Evolutionary conservation across 2,329 filamentous ascomycete species (phyloP), one percentile per base, ranked within the genome.

Genomic region (Calonectria montana): DNA sequence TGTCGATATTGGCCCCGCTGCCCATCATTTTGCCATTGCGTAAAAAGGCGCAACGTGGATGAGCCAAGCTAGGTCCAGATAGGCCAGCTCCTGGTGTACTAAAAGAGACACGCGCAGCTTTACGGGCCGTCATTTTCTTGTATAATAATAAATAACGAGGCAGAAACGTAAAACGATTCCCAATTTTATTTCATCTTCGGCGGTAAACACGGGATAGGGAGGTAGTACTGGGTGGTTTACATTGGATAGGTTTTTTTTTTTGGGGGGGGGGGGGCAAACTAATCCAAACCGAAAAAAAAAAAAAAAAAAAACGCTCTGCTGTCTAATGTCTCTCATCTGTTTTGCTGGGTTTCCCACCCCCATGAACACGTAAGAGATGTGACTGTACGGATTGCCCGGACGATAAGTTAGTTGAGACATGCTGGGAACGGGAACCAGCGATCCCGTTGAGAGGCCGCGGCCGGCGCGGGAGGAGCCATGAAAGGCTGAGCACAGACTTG

Each of bases 1-100:
- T n/a, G 53, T 45, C 31, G 16, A 41, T 45, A 61, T 35, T 16
- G 59, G 75, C 75, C 76, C 76, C 76, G 74, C 75, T 67, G 41
- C 64, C 39, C 69, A 43, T 59, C 65, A 27, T 12, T 63, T 67
- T 57, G 57, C n/a, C 61, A 72, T 78, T 80, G 77, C 78, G 77
- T 79, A 80, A 81, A 80, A 81, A 81, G 78, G 74, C 79, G 79
- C 79, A 79, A 70, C 68, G 69, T 70, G 68, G 70, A 65, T 71
- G 75, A 77, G 73, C 62, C 67, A 63, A 16, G 68, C 68, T 62
- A 70, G 43, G 18, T 57, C 50, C 15, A 70, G 62, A 68, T 71
- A 71, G 65, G 47, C 29, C 53, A 61, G 55, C 31, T 29, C 29
- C 35, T 45, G 37, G 21, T 47, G 57, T 35, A 50, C 69, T 64